Conservation (phyloP, 257 asterid genomes). For the Rauvolfia tetraphylla region DNA sequence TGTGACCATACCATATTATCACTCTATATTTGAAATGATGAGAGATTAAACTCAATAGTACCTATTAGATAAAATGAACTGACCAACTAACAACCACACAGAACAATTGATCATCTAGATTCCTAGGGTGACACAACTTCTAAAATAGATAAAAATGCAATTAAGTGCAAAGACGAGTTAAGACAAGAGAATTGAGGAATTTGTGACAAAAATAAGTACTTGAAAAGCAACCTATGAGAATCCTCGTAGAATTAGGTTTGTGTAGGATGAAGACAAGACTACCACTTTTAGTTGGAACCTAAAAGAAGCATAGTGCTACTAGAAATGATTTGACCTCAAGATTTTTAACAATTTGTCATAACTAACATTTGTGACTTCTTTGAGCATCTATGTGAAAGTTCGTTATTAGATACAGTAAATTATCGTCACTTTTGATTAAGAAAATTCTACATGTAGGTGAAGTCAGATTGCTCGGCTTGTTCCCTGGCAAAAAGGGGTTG, state of each 20-base stretch:
- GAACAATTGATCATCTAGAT: too few relatives aligned
- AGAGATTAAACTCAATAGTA: too few relatives aligned
- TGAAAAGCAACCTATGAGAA: conserved; percentile 4
- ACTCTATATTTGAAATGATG: too few relatives aligned
- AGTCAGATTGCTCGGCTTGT: neutral
- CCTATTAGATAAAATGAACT: too few relatives aligned
- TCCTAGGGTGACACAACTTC: neutral
- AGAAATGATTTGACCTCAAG: conserved; percentile 30
- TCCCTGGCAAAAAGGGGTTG: neutral
- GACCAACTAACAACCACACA: too few relatives aligned
- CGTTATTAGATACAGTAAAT: neutral
- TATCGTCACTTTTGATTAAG: conserved; percentile 6
- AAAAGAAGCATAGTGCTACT: conserved; percentile 13
- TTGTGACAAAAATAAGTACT: neutral
- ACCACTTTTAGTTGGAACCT: conserved; percentile 7
- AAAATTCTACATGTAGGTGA: neutral
- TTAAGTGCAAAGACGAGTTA: neutral
- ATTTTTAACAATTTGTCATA: neutral
- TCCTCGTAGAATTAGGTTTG: neutral
- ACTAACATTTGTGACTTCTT: neutral
- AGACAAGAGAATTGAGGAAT: neutral
- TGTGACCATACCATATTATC: too few relatives aligned
- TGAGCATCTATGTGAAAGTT: neutral
- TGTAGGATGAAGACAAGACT: conserved; percentile 14
- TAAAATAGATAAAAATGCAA: neutral